Conservation (phyloP, 2,329 filamentous ascomycete genomes). For the Setomelanomma holmii region DNA sequence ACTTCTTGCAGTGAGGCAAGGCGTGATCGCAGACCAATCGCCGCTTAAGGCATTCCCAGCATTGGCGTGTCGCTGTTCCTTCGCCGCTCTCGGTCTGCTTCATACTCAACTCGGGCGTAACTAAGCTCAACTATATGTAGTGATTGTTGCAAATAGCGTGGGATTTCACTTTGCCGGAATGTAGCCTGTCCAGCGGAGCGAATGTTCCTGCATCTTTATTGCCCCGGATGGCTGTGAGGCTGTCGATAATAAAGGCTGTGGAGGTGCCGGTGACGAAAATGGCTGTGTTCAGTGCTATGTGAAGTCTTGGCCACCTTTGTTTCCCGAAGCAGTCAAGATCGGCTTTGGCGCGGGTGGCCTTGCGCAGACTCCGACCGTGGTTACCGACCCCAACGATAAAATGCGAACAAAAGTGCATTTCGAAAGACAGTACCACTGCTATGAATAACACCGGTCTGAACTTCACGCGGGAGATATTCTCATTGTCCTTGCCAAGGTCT, state of each 20-base stretch:
- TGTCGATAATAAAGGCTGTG: background rate
- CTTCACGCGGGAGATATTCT: background rate
- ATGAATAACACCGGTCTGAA: background rate
- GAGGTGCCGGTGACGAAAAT: background rate
- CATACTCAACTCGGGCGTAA: constrained; percentile 6
- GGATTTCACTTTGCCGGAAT: constrained; percentile 7
- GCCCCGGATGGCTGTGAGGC: constrained; percentile 12
- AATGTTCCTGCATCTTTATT: constrained; percentile 30
- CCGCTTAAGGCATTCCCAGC: constrained; percentile 43
- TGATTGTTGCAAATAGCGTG: constrained; percentile 3
- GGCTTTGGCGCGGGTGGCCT: background rate
- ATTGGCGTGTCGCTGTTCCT: constrained; percentile 35
- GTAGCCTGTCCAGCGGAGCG: constrained; percentile 4
- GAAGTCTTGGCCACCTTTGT: constrained; percentile 26
- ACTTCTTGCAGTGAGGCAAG: constrained; percentile 42
- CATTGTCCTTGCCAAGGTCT: background rate
- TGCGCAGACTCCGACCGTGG: background rate
- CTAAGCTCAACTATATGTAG: constrained; percentile 2
- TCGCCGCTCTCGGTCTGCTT: constrained; percentile 20
- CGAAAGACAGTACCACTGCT: background rate
- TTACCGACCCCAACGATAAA: background rate
- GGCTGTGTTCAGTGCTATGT: constrained; percentile 6
- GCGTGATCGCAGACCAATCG: constrained; percentile 43
- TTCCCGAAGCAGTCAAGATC: constrained; percentile 13
- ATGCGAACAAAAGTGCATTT: background rate